Evolutionary conservation across 1,284 basidiomycete species (phyloP).

Genomic region (Naganishia cerealis): DNA sequence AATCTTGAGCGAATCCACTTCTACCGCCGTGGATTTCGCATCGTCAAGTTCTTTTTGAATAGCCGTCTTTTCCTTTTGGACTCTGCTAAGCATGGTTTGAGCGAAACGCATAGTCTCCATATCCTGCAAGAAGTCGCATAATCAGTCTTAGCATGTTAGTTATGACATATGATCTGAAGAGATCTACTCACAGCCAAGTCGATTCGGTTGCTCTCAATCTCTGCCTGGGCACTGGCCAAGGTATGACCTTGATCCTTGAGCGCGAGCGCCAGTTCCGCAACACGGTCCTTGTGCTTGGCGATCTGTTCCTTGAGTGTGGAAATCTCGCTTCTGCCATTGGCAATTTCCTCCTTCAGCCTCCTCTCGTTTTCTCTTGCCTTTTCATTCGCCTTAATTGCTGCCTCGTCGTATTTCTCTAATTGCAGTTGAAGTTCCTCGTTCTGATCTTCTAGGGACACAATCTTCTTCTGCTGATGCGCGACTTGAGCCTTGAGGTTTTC

Average conservation of each 20-base stretch:
- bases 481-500: constrained; percentile 85
- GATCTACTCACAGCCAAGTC: constrained; percentile 69
- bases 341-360: constrained; percentile 66
- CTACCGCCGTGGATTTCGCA: constrained; percentile 38
- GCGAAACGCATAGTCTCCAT: constrained; percentile 52
- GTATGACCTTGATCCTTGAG: constrained; percentile 82
- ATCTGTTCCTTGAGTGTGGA: constrained; percentile 66
- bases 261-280: constrained; percentile 83
- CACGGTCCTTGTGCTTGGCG: constrained; percentile 62
- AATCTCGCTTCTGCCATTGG: constrained; percentile 64
- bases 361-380: constrained; percentile 77
- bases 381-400: constrained; percentile 65
- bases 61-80: constrained; percentile 43
- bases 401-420: constrained; percentile 71
- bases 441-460: constrained; percentile 74
- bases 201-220: constrained; percentile 77
- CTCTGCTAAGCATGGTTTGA: constrained; percentile 36
- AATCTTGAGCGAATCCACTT: constrained; percentile 43
- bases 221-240: constrained; percentile 84
- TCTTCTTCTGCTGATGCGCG: constrained; percentile 75
- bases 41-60: constrained; percentile 42
- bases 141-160: constrained; percentile 35
- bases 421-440: constrained; percentile 73
- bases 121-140: constrained; percentile 46
- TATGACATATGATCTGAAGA: constrained; percentile 9